Percentiles rank a stretch among this genome's conserved stretches.
phyloP scores from a whole-genome alignment of 192 early-diverging fungal species.

The Mortierella hygrophila region DNA sequence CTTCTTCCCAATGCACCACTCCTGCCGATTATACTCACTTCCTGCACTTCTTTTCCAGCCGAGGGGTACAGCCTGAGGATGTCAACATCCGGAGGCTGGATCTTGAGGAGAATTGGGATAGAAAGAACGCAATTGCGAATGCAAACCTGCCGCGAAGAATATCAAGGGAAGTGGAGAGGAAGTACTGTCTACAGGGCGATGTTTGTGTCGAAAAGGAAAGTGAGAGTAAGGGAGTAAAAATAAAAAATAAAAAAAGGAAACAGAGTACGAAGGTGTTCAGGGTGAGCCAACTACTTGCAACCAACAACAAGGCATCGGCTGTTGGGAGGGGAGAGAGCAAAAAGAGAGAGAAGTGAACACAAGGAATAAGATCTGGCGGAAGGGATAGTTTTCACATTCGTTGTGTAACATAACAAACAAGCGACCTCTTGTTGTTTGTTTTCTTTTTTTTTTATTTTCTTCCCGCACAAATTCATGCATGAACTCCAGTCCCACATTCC shows the following conservation, averaged over 20 bases:
- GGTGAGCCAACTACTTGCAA: neutral
- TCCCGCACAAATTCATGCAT: conserved; percentile 10
- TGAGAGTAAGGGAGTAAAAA: neutral
- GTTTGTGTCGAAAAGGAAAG: neutral
- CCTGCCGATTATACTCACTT: neutral
- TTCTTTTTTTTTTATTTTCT: neutral
- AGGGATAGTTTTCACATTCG: neutral
- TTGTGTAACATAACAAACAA: neutral
- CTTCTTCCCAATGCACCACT: neutral
- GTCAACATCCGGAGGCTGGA: neutral
- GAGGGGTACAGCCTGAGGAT: neutral
- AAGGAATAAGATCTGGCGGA: conserved; percentile 1
- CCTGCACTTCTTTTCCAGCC: neutral
- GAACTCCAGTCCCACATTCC: neutral
- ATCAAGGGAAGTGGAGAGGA: neutral
- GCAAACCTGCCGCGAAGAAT: conserved; percentile 1
- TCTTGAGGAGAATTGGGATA: neutral
- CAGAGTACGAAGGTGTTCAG: neutral
- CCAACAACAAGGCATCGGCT: neutral
- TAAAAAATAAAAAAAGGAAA: neutral
- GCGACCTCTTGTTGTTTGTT: neutral
- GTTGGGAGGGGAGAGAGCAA: neutral
- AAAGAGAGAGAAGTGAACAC: neutral
- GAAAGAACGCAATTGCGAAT: neutral
- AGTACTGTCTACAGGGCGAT: neutral